Base-by-base conservation (phyloP, 208 protist genomes). In the Kentomonas sorsogonicus region DNA sequence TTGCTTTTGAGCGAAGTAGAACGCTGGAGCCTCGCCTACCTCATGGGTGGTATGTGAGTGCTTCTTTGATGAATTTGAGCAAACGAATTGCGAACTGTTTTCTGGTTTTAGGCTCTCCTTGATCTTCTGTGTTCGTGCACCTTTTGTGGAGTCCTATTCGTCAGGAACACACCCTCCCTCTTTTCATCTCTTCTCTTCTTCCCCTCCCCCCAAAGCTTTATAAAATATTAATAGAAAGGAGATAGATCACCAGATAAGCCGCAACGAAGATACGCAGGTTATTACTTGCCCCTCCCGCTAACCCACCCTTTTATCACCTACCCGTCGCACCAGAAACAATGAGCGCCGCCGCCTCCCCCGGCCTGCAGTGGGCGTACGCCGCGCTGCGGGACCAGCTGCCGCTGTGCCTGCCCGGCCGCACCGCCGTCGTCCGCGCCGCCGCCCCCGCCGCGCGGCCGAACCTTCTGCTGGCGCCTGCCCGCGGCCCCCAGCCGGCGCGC, bases 351-450 rank as follows among this genome's bases (percentile, higher is more conserved):
- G n/a, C n/a, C n/a, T n/a, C n/a, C n/a, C 58, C 20, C 7, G 38
- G 51, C 41, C 41, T 54, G 4, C 29, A 38, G 58, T 63, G 58
- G 58, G 58, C 58, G 20, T 66, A 66, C 23, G 31, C 15, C 3
- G 40, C 60, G 1, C 36, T 60, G 18, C 6, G 30, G n/a, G 16
- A 6, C 43, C 5, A 13, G 20, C 6, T 22, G 5, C 20, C 43
- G 43, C 22, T 16, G 13, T 3, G 43, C 43, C 43, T 2, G 27
- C 10, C 9, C 47, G n/a, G 43, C n/a, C 2, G 9, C 53, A 15
- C 20, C 26, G 10, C 11, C 51, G 27, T 38, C 53, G 41, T 38
- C n/a, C 22, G 29, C 40, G 40, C 40, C 40, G 9, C 39, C 45
- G 23, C 29, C 46, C 26, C 39, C 53, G 20, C 46, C 25, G 13